Evolutionary conservation across 148 eudicot genomes (phyloP).

Genomic region (Hydrangea macrophylla): DNA sequence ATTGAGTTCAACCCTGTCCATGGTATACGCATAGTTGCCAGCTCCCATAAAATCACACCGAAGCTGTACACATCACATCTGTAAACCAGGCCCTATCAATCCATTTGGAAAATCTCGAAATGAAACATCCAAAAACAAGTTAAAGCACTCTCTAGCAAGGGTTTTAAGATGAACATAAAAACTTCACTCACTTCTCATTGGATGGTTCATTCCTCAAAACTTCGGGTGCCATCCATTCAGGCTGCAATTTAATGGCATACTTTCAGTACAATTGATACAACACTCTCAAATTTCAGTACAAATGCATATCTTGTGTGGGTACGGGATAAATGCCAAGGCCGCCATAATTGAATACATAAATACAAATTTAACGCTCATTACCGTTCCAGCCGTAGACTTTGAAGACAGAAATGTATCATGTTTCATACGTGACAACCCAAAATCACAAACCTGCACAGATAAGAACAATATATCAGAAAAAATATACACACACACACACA

Average conservation of each 20-base stretch:
- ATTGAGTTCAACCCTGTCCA: conserved; percentile 96
- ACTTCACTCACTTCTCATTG: conserved; percentile 78
- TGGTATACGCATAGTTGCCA: conserved; percentile 78
- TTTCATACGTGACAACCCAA: conserved; percentile 92
- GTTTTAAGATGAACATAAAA: background rate
- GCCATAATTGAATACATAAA: background rate
- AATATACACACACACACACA: too few species aligned
- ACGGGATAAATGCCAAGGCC: background rate
- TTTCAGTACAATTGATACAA: conserved; percentile 11
- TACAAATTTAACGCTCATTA: conserved; percentile 27
- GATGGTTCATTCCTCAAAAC: conserved; percentile 90
- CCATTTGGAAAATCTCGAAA: background rate
- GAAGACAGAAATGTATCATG: conserved; percentile 89
- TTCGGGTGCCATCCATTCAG: conserved; percentile 99
- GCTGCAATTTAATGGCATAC: conserved; percentile 49
- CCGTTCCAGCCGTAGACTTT: conserved; percentile 97
- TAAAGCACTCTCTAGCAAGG: conserved; percentile 3
- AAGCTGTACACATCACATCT: conserved; percentile 97
- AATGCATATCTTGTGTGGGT: background rate
- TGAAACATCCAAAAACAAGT: conserved; percentile 4
- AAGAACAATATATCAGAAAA: background rate
- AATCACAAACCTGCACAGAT: conserved; percentile 81
- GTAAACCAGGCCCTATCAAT: conserved; percentile 24
- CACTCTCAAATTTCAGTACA: background rate
- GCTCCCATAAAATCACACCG: conserved; percentile 95